Evolutionary conservation across 352 stramenopile species (phyloP), one percentile per base, ranked within the genome.

Genomic region (Pythium rhizo-oryzae): DNA sequence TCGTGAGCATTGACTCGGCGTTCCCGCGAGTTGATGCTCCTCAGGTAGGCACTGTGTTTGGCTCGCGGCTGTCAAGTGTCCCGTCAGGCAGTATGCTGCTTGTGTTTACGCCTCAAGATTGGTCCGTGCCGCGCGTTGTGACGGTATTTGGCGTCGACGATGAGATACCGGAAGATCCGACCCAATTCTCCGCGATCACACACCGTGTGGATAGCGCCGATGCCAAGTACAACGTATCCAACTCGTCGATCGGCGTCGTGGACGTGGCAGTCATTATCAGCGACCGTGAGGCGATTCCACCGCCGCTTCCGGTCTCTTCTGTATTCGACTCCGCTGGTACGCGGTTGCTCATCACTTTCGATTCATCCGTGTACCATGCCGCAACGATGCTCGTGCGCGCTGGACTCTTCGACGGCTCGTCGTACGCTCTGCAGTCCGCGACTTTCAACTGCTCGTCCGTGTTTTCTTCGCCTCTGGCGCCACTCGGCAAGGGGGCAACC

Each of bases 41-140:
- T 28, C 61, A 74, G 30, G 67, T 74, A 23, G 63, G 47, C 39
- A 59, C 61, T 11, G 33, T 61, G 6, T 21, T 61, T 19, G 43
- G 39, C 15, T 52, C 39, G 13, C 37, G n/a, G 18, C 33, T 59
- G 8, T 66, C 57, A 18, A 63, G 55, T n/a, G 5, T 57, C 4
- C 7, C 53, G 7, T 51, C 59, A 19, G 60, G 65, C 2, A 47
- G 49, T 30, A 63, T 92, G 44, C 53, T 76, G 59, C 41, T 94
- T 24, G 69, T 91, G 15, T 92, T 94, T 61, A 86, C 82, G 0
- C 67, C 79, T n/a, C 60, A 84, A n/a, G 76, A 92, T 63, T 94
- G 85, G 85, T 75, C 60, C 1, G 71, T 60, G 1, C 72, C 72
- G 0, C 70, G 74, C 15, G 35, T 82, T 35, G 64, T 92, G 21